A percentile compares a stretch with the other conserved stretches of the same genome.
Evolutionary conservation across 257 asterid genomes (phyloP).

Genomic region (Phtheirospermum japonicum): DNA sequence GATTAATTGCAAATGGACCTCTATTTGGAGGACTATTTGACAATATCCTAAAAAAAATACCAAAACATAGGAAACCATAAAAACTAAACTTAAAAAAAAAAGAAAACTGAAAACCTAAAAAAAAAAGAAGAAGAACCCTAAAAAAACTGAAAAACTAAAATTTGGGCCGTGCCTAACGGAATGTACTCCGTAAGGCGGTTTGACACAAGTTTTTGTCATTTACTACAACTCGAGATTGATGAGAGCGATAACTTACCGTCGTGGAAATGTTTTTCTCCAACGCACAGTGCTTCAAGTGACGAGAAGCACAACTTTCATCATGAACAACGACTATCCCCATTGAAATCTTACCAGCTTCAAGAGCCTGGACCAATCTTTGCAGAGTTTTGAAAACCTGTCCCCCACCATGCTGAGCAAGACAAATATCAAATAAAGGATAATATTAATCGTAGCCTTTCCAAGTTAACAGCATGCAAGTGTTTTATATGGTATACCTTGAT

Average conservation of each 20-base stretch:
- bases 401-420: slow-evolving; percentile 65
- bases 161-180: too few relatives aligned
- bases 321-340: slow-evolving; percentile 54
- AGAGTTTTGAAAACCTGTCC: slow-evolving; percentile 71
- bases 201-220: too few relatives aligned
- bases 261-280: slow-evolving; percentile 55
- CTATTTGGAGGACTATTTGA: too few relatives aligned
- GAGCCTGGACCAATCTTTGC: slow-evolving; percentile 54
- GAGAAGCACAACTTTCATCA: slow-evolving; percentile 51
- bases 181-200: too few relatives aligned
- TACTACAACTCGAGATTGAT: neutral
- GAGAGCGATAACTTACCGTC: slow-evolving; percentile 46
- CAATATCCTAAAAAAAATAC: too few relatives aligned
- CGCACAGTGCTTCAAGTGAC: slow-evolving; percentile 80
- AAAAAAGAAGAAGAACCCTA: too few relatives aligned
- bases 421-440: slow-evolving; percentile 26
- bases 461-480: slow-evolving; percentile 23
- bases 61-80: too few relatives aligned
- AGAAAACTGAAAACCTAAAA: too few relatives aligned
- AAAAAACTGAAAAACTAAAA: too few relatives aligned
- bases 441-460: slow-evolving; percentile 2
- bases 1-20: too few relatives aligned
- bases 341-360: slow-evolving; percentile 52
- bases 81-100: too few relatives aligned
- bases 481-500: slow-evolving; percentile 47